phyloP scores from a whole-genome alignment of 805 yeast genomes.

The Maudiozyma saulgeensis region DNA sequence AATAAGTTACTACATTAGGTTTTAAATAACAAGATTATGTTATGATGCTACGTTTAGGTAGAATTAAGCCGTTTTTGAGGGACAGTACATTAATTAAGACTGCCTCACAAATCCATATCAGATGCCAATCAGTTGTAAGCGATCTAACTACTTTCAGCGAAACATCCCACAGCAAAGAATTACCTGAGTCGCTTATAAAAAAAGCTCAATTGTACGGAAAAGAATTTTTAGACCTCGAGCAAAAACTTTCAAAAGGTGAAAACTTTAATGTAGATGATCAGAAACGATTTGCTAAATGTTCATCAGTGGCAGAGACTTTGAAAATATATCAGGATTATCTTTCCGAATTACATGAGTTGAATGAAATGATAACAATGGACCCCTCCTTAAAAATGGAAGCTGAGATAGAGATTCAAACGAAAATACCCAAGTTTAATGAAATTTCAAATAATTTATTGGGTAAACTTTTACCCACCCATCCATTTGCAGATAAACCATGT shows the following conservation, averaged over 20 bases:
- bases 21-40: too few relatives aligned
- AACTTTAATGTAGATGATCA: slow-evolving; percentile 40
- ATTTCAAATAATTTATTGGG: slow-evolving; percentile 41
- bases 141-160: neutral
- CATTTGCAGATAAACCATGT: slow-evolving; percentile 67
- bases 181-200: slow-evolving; percentile 44
- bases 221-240: slow-evolving; percentile 37
- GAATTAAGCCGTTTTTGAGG: too few relatives aligned
- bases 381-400: slow-evolving; percentile 48
- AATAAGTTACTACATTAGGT: too few relatives aligned
- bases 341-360: slow-evolving; percentile 28
- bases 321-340: slow-evolving; percentile 30
- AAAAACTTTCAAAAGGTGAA: slow-evolving; percentile 34
- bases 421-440: slow-evolving; percentile 37
- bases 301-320: slow-evolving; percentile 35
- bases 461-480: slow-evolving; percentile 64
- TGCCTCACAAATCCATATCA: neutral
- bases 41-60: too few relatives aligned
- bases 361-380: slow-evolving; percentile 23
- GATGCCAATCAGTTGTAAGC: neutral
- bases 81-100: neutral
- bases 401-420: slow-evolving; percentile 40
- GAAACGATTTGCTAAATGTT: slow-evolving; percentile 38
- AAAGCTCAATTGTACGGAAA: slow-evolving; percentile 36
- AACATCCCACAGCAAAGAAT: slow-evolving; percentile 9